phyloP scores from a whole-genome alignment of 2,329 filamentous ascomycete species.

The Pyrenophora graminea region DNA sequence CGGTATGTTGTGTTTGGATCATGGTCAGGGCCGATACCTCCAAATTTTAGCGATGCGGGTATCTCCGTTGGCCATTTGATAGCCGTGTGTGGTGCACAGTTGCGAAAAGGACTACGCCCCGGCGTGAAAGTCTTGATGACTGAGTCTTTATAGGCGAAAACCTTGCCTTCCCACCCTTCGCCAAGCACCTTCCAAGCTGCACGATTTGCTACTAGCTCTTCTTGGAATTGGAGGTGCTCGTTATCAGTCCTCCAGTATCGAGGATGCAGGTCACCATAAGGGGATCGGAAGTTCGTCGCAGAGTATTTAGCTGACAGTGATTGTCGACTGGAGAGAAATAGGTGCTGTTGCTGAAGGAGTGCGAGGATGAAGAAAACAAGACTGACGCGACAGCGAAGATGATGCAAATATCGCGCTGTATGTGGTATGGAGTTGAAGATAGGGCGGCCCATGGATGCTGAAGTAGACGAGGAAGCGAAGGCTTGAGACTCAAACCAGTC shows the following conservation, averaged over 20 bases:
- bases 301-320: constrained; percentile 29
- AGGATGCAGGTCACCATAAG: background rate
- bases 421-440: constrained; percentile 8
- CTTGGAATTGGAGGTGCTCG: constrained; percentile 15
- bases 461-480: background rate
- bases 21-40: constrained; percentile 1
- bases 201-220: constrained; percentile 27
- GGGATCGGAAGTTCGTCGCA: constrained; percentile 19
- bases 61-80: constrained; percentile 35
- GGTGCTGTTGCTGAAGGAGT: constrained; percentile 24
- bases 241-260: constrained; percentile 8
- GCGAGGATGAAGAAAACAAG: constrained; percentile 19
- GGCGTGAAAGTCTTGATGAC: constrained; percentile 36
- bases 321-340: constrained; percentile 23
- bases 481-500: background rate
- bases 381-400: constrained; percentile 18
- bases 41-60: constrained; percentile 30
- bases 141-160: constrained; percentile 23
- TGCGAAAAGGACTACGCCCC: constrained; percentile 31
- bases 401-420: constrained; percentile 7
- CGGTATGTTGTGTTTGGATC: background rate
- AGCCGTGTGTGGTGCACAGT: constrained; percentile 22
- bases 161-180: constrained; percentile 32
- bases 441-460: constrained; percentile 14
- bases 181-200: constrained; percentile 25